Evolutionary conservation across 148 eudicot genomes (phyloP).

Genomic region (Gaultheria prostrata): DNA sequence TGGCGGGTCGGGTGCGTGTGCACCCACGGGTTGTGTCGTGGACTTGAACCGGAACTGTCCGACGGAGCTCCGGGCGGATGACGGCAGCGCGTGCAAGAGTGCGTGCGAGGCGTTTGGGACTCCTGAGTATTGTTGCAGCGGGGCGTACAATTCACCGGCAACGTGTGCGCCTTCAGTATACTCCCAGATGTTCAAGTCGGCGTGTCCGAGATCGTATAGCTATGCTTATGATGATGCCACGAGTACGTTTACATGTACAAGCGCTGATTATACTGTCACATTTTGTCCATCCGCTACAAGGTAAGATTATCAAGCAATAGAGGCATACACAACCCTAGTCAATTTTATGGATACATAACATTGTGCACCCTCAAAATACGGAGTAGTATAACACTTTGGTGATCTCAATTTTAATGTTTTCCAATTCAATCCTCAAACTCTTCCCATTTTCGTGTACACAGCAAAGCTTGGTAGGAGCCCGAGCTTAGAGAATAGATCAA

Average conservation of each 20-base stretch:
- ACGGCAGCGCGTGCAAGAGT: conserved; percentile 70
- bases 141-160: conserved; percentile 51
- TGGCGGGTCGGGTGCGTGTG: conserved; percentile 66
- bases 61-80: conserved; percentile 42
- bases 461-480: no score
- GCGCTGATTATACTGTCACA: conserved; percentile 64
- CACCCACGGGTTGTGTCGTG: conserved; percentile 59
- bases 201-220: conserved; percentile 79
- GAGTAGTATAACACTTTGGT: no score
- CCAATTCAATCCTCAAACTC: no score
- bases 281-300: conserved; percentile 61
- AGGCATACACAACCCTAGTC: not conserved
- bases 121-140: conserved; percentile 73
- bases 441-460: no score
- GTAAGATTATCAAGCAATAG: conserved; percentile 19
- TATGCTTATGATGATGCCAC: conserved; percentile 84
- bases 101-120: conserved; percentile 75
- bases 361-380: not conserved
- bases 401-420: no score
- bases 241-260: conserved; percentile 77
- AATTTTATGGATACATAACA: not conserved
- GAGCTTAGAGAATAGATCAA: no score
- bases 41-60: conserved; percentile 69
- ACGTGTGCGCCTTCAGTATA: conserved; percentile 60
- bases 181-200: conserved; percentile 65